These are phyloP conservation scores for Acanthamoeba castellanii DNA, from an alignment of 208 protist species.

Conservation along the genomic window DNA sequence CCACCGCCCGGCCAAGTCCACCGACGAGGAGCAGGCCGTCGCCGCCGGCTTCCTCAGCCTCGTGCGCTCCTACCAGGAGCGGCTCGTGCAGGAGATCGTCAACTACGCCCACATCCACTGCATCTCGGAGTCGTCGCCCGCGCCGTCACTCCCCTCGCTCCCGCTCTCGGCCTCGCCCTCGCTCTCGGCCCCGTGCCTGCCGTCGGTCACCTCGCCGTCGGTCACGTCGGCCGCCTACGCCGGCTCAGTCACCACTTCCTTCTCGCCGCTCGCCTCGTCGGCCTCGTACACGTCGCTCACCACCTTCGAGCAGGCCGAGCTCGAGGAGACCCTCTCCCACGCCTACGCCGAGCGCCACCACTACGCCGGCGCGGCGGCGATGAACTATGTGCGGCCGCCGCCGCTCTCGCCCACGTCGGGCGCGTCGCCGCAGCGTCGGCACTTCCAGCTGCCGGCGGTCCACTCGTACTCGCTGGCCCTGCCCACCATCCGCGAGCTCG, in stretches of 20 bases:
- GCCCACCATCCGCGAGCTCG: background rate
- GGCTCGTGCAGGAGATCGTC: constrained; percentile 24
- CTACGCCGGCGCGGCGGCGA: background rate
- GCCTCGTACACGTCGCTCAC: constrained; percentile 25
- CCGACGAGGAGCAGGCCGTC: background rate
- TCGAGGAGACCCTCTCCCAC: background rate
- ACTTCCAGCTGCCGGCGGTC: too few species aligned
- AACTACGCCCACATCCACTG: constrained; percentile 32
- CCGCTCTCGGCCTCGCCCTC: background rate
- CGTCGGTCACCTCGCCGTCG: background rate
- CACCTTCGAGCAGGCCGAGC: background rate
- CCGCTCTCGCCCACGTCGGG: too few species aligned
- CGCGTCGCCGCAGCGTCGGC: too few species aligned
- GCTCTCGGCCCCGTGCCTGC: background rate
- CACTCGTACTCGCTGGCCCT: constrained; percentile 5
- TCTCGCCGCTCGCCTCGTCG: background rate
- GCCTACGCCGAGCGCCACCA: background rate
- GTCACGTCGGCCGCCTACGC: background rate
- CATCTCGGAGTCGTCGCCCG: background rate
- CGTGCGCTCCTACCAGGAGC: constrained; percentile 3
- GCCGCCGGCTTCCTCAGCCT: background rate
- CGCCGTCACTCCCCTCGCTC: background rate
- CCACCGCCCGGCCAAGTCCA: background rate
- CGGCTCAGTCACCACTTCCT: background rate
- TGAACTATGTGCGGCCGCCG: background rate